A percentile compares a stretch with the other conserved stretches of the same genome.
Conservation (phyloP, 495 filamentous ascomycete genomes). For the Parathielavia hyrcaniae region DNA sequence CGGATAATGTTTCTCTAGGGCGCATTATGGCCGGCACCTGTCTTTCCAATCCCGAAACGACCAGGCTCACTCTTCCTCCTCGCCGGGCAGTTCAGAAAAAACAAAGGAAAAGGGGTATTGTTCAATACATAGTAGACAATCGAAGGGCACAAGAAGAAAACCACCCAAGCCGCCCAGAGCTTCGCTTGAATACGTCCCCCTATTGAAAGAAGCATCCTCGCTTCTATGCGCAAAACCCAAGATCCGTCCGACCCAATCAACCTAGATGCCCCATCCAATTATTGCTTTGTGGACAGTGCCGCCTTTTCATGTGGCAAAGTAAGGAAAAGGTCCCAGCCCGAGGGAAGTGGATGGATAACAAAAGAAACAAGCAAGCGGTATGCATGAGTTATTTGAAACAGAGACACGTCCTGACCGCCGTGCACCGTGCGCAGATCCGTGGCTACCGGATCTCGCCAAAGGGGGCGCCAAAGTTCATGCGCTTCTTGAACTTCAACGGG, state of each 20-base stretch:
- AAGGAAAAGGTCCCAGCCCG: not conserved
- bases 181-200: not conserved
- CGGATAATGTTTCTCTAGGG: too few species aligned
- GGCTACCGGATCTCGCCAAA: slow-evolving; percentile 27
- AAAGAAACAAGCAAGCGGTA: not conserved
- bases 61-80: not conserved
- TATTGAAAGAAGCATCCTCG: slow-evolving; percentile 1
- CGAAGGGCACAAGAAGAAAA: not conserved
- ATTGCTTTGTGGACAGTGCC: not conserved
- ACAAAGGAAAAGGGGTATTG: slow-evolving; percentile 11
- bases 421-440: not conserved
- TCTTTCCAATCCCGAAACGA: not conserved
- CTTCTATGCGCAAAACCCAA: not conserved
- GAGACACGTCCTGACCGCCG: not conserved
- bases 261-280: not conserved
- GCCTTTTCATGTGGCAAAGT: not conserved
- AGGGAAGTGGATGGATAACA: not conserved
- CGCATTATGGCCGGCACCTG: not conserved
- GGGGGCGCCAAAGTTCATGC: slow-evolving; percentile 55
- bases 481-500: slow-evolving; percentile 51
- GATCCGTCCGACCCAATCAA: not conserved
- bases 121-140: not conserved
- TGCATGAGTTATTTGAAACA: not conserved
- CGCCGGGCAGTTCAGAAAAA: not conserved
- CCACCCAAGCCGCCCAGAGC: not conserved